Evolutionary conservation across 2,329 filamentous ascomycete species (phyloP).

Genomic region (Phaeophleospora eucalypticola): DNA sequence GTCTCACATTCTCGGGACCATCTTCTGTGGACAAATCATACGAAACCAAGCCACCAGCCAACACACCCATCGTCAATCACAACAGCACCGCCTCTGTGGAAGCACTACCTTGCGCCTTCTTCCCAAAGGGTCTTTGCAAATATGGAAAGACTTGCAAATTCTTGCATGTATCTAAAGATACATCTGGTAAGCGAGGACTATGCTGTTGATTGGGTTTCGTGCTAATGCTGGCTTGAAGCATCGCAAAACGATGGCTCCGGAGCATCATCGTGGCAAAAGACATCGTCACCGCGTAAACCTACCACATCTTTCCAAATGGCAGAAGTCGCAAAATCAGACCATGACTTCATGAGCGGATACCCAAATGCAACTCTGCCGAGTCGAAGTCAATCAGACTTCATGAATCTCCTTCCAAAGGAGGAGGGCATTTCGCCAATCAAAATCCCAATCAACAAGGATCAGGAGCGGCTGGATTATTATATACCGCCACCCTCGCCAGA

Average conservation of each 20-base stretch:
- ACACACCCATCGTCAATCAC: background rate
- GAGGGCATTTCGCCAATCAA: constrained; percentile 21
- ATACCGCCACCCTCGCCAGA: constrained; percentile 35
- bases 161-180: constrained; percentile 24
- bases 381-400: background rate
- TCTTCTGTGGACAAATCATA: background rate
- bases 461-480: constrained; percentile 47
- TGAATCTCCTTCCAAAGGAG: constrained; percentile 15
- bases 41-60: no score
- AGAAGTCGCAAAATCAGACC: constrained; percentile 14
- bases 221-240: no score
- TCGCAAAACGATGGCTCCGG: constrained; percentile 12
- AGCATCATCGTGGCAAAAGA: constrained; percentile 10
- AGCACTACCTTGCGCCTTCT: constrained; percentile 22
- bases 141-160: constrained; percentile 29
- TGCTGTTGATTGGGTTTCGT: no score
- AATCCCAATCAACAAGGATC: constrained; percentile 47
- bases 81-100: background rate
- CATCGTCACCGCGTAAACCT: constrained; percentile 7
- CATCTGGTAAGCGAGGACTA: no score
- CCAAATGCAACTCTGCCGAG: constrained; percentile 3
- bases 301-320: constrained; percentile 10
- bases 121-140: constrained; percentile 29
- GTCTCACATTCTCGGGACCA: background rate
- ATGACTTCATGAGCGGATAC: constrained; percentile 18